Percentiles rank a stretch among this genome's conserved stretches.
These are phyloP conservation scores for Lecanosticta acicola DNA, from an alignment of 2,329 filamentous ascomycete species.

Conservation along the genomic window DNA sequence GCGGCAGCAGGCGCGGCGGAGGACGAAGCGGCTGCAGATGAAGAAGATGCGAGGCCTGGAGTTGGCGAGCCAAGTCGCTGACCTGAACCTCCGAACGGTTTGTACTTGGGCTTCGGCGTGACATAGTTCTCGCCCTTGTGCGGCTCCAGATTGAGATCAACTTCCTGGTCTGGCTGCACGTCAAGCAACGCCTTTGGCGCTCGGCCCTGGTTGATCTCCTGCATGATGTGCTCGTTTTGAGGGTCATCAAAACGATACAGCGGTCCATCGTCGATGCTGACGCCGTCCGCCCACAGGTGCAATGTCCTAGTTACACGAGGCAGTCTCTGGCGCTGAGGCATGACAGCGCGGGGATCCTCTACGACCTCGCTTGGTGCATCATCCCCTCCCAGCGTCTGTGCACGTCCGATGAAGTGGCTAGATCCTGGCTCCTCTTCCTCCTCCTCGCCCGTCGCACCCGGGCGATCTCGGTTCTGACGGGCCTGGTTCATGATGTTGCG, in stretches of 20 bases:
- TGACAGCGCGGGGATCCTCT: constrained; percentile 50
- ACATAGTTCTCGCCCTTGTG: constrained; percentile 71
- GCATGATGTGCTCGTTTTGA: constrained; percentile 62
- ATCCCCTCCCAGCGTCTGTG: constrained; percentile 73
- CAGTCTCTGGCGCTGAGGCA: constrained; percentile 35
- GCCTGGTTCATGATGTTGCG: constrained; percentile 47
- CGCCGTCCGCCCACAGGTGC: constrained; percentile 78
- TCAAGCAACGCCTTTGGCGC: constrained; percentile 74
- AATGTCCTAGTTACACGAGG: constrained; percentile 60
- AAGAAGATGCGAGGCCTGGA: constrained; percentile 51
- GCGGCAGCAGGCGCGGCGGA: constrained; percentile 29
- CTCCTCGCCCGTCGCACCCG: constrained; percentile 45
- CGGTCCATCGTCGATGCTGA: constrained; percentile 76
- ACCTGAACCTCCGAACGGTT: constrained; percentile 66
- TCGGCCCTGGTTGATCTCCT: constrained; percentile 70
- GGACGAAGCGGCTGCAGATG: constrained; percentile 22
- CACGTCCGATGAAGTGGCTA: constrained; percentile 59
- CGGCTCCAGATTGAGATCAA: constrained; percentile 70
- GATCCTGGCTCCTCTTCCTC: constrained; percentile 31
- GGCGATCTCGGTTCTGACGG: constrained; percentile 53
- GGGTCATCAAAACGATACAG: constrained; percentile 76
- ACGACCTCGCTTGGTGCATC: constrained; percentile 64
- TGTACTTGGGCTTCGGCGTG: constrained; percentile 67
- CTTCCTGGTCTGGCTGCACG: constrained; percentile 66
- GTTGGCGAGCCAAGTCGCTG: constrained; percentile 72